Conservation (phyloP, 768 basidiomycete genomes). For the Boletus rex-veris region DNA sequence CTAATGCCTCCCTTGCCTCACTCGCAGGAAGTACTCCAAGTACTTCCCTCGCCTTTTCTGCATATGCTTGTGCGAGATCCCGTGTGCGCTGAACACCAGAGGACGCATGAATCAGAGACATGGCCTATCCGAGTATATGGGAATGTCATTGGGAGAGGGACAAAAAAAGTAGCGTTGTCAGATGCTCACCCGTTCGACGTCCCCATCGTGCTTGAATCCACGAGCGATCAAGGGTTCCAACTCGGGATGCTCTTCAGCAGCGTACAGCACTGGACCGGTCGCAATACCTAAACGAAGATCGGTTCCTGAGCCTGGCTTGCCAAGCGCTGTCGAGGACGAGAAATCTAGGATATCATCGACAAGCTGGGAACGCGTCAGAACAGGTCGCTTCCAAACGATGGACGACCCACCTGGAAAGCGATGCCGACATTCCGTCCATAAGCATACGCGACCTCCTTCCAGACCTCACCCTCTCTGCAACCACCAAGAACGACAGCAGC, state of each 20-base stretch:
- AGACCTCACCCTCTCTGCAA: slow-evolving; percentile 65
- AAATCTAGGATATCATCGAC: slow-evolving; percentile 96
- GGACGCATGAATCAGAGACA: slow-evolving; percentile 53
- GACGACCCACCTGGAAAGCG: no score
- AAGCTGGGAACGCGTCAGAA: slow-evolving; percentile 48
- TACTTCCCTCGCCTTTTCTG: slow-evolving; percentile 69
- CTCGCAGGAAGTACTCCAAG: slow-evolving; percentile 73
- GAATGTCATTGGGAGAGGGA: background rate
- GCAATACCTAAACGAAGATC: slow-evolving; percentile 82
- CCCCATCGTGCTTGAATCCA: slow-evolving; percentile 72
- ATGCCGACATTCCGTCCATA: background rate
- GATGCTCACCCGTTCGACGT: slow-evolving; percentile 67
- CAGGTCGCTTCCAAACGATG: background rate
- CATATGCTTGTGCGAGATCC: slow-evolving; percentile 71
- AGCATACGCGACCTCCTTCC: slow-evolving; percentile 86
- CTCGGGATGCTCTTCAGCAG: slow-evolving; percentile 78
- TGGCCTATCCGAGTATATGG: slow-evolving; percentile 45
- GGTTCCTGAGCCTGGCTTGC: slow-evolving; percentile 82
- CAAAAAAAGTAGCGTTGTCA: background rate
- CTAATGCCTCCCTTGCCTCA: slow-evolving; percentile 74
- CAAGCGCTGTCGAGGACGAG: slow-evolving; percentile 71
- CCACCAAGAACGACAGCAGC: slow-evolving; percentile 89
- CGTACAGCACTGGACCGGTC: slow-evolving; percentile 82
- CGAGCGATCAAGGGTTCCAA: slow-evolving; percentile 75
- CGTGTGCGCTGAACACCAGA: slow-evolving; percentile 78